Evolutionary conservation across 164 flowering plant genomes (phyloP), one percentile per base, ranked within the genome.

Genomic region (Vitis riparia): DNA sequence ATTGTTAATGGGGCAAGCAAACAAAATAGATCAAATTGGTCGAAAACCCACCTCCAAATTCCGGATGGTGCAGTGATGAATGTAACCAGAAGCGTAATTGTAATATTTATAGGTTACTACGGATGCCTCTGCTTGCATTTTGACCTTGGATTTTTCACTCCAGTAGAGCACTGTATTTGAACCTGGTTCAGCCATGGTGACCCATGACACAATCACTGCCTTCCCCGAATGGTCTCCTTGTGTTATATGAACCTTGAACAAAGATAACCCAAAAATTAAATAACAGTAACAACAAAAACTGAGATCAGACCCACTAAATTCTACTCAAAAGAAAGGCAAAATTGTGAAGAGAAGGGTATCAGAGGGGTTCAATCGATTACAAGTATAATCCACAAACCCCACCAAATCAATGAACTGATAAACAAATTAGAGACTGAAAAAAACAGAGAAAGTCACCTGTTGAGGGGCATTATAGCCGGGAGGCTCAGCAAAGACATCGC

Each of bases 391-490:
- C 44, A 37, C 44, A 37, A 37, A 3, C 7, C 6, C 44, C 44
- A 37, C 7, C 44, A 3, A 37, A 37, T 3, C 44, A 37, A 37
- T 37, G 7, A 3, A 37, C 44, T 37, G 44, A 37, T 37, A 37
- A 3, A 37, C 6, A 37, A 37, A 37, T 37, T 8, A 37, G 6
- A 37, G 44, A 3, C 44, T 37, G 44, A 37, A 37, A 37, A 37
- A 37, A 6, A 37, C 6, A 37, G 44, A 37, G 44, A 37, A 6
- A 37, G 0, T 10, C 23, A 78, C 81, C 79, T 81, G 86, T 65
- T 83, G 70, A 7, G 84, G 86, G 2, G 82, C 80, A 66, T 83
- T 83, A 68, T 17, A 55, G 8, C 81, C 82, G 0, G 70, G 44
- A 30, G 84, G 84, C 7, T 65, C 37, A 15, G 71, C 75, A 47